phyloP scores from a whole-genome alignment of 2,329 filamentous ascomycete genomes.

The Botrytis fabae region DNA sequence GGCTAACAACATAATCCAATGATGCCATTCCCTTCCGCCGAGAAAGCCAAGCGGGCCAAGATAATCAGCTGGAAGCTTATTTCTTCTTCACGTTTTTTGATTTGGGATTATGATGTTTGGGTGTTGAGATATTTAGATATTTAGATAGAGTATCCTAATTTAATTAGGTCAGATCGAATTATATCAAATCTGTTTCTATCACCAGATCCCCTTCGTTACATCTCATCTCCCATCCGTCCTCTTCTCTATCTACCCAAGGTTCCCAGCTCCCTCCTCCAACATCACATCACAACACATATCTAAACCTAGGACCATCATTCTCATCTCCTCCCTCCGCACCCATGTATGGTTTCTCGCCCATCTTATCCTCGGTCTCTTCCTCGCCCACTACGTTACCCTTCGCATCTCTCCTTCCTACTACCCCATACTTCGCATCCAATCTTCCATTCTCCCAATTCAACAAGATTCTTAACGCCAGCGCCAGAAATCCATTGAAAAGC shows the following conservation, averaged over 20 bases:
- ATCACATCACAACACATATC: constrained; percentile 32
- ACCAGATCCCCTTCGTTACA: not conserved
- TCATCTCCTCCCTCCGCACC: constrained; percentile 27
- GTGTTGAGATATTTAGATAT: not conserved
- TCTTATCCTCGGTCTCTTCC: not conserved
- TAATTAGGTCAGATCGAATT: accelerated
- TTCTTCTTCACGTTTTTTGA: not conserved
- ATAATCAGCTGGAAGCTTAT: not conserved
- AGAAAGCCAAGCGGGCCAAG: constrained; percentile 8
- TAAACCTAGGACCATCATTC: constrained; percentile 36
- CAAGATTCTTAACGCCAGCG: constrained; percentile 53
- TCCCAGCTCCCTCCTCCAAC: not conserved
- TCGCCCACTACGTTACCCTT: constrained; percentile 13
- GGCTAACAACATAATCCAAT: too few relatives aligned
- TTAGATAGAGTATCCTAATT: not conserved
- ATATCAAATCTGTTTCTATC: not conserved
- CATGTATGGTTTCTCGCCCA: not conserved
- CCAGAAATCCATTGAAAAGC: constrained; percentile 57
- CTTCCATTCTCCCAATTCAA: constrained; percentile 61
- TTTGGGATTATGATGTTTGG: not conserved
- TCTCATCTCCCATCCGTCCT: not conserved
- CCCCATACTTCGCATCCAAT: constrained; percentile 49
- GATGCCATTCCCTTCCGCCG: not conserved
- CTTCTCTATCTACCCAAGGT: not conserved
- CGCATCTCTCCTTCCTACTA: constrained; percentile 23